Evolutionary conservation across 176 grass and related monocot genomes (phyloP), one percentile per base, ranked within the genome.

Genomic region (Panicum miliaceum): DNA sequence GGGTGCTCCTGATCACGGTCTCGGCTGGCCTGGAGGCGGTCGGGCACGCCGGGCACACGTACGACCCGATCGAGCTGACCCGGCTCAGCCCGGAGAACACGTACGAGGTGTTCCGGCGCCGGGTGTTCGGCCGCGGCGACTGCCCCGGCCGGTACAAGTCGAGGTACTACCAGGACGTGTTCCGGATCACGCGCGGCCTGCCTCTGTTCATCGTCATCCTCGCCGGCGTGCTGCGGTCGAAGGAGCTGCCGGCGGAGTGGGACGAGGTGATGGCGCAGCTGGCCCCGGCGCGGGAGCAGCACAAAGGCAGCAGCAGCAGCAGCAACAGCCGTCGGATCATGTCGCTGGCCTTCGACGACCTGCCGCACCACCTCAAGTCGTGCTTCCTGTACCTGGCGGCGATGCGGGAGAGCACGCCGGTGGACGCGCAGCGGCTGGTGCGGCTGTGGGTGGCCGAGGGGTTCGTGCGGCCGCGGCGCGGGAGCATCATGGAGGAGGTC

Each of bases 311-410:
- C 23, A 6, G 65, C 66, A 6, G 38, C 12, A 34, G 36, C 73
- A 68, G 9, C 43, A 66, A 37, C 62, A 34, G 58, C 46, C 15
- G 56, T 8, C 29, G 80, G 20, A 92, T 92, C 69, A 86, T 89
- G 70, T 72, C 79, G 51, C 71, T 89, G 78, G 84, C 79, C 5
- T 92, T 89, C 65, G 83, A 92, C 76, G 87, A 87, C 84, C 75
- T 92, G 32, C 90, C 90, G 51, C 87, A 93, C 85, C 85, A 94
- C 85, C 82, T 94, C 77, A 94, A 90, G 63, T 90, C 91, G 4
- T 91, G 91, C 70, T 94, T 90, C 73, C 72, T 93, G 7, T 93
- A 93, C 83, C 75, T 93, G 23, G 88, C 88, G 26, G 80, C 71
- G 3, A 82, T 85, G 68, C 76, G 69, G 1, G 87, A 93, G 65